Percentiles rank a stretch among this genome's conserved stretches.
These are phyloP conservation scores for Alternaria arbusti DNA, from an alignment of 2,329 filamentous ascomycete genomes.

Conservation along the genomic window DNA sequence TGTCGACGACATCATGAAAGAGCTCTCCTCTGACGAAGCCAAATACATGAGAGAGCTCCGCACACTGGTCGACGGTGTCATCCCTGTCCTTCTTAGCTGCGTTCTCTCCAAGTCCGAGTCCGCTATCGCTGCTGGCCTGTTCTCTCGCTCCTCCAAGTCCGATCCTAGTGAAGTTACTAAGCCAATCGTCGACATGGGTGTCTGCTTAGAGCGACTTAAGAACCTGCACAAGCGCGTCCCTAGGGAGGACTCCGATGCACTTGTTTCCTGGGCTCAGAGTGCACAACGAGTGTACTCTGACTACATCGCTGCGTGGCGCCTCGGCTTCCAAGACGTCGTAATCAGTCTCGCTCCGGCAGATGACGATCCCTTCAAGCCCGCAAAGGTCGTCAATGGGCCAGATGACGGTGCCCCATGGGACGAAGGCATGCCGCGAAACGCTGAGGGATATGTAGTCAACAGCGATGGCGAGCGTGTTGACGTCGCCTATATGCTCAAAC, in stretches of 20 bases:
- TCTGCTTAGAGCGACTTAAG: slow-evolving; percentile 84
- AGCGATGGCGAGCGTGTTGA: slow-evolving; percentile 88
- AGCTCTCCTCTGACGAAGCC: slow-evolving; percentile 81
- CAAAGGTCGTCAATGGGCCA: slow-evolving; percentile 52
- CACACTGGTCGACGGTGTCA: slow-evolving; percentile 91
- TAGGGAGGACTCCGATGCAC: slow-evolving; percentile 70
- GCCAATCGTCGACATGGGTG: slow-evolving; percentile 92
- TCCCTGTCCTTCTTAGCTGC: slow-evolving; percentile 87
- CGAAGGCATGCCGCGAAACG: slow-evolving; percentile 62
- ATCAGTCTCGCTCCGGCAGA: slow-evolving; percentile 86
- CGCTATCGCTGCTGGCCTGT: slow-evolving; percentile 69
- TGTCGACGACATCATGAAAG: slow-evolving; percentile 75
- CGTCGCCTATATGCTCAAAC: slow-evolving; percentile 89
- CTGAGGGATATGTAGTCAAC: slow-evolving; percentile 68
- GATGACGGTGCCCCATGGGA: slow-evolving; percentile 58
- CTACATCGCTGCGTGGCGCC: slow-evolving; percentile 86
- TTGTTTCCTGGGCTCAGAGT: slow-evolving; percentile 82
- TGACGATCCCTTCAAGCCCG: slow-evolving; percentile 62
- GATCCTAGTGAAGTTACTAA: slow-evolving; percentile 71
- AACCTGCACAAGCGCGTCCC: slow-evolving; percentile 82
- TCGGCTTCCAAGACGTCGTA: slow-evolving; percentile 93
- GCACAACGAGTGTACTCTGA: slow-evolving; percentile 80
- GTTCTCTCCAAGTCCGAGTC: slow-evolving; percentile 76
- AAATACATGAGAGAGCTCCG: slow-evolving; percentile 91
- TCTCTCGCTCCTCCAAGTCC: slow-evolving; percentile 65